phyloP scores from a whole-genome alignment of 2,329 filamentous ascomycete species.

The Raffaelea albimanens region DNA sequence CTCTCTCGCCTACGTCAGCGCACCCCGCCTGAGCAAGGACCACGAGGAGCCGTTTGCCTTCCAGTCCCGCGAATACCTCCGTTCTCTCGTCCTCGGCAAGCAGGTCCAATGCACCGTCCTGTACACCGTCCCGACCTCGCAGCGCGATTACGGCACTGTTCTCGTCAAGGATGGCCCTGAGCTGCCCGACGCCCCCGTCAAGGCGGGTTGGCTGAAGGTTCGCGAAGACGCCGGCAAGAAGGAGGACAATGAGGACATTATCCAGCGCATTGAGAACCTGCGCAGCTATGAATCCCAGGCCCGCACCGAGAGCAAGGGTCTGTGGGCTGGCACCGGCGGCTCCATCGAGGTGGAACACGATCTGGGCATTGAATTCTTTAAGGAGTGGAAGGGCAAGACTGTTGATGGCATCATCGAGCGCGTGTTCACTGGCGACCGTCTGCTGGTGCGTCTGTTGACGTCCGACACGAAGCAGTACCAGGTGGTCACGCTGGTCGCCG shows the following conservation, averaged over 20 bases:
- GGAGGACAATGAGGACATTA: constrained; percentile 72
- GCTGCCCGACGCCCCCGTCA: constrained; percentile 73
- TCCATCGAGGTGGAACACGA: constrained; percentile 75
- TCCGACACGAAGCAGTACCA: constrained; percentile 79
- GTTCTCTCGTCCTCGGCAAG: constrained; percentile 77
- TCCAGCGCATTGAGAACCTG: constrained; percentile 65
- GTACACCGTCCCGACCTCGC: constrained; percentile 77
- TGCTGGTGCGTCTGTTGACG: constrained; percentile 73
- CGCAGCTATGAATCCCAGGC: constrained; percentile 69
- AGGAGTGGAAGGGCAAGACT: constrained; percentile 74
- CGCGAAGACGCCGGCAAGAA: constrained; percentile 89
- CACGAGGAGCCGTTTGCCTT: constrained; percentile 90
- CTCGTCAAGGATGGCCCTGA: constrained; percentile 65
- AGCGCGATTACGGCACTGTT: constrained; percentile 80
- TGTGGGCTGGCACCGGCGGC: constrained; percentile 62
- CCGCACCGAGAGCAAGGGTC: constrained; percentile 66
- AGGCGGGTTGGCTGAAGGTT: constrained; percentile 86
- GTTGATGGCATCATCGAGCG: constrained; percentile 84
- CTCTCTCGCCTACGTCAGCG: constrained; percentile 85
- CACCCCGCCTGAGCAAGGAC: constrained; percentile 77
- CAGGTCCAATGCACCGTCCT: constrained; percentile 74
- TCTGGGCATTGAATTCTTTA: constrained; percentile 69
- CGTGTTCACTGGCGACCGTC: constrained; percentile 81
- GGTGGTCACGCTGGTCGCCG: constrained; percentile 80
- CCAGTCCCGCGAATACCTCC: constrained; percentile 87